A percentile compares a stretch with the other conserved stretches of the same genome.
phyloP scores from a whole-genome alignment of 192 early-diverging fungal genomes.

The Allomyces javanicus region DNA sequence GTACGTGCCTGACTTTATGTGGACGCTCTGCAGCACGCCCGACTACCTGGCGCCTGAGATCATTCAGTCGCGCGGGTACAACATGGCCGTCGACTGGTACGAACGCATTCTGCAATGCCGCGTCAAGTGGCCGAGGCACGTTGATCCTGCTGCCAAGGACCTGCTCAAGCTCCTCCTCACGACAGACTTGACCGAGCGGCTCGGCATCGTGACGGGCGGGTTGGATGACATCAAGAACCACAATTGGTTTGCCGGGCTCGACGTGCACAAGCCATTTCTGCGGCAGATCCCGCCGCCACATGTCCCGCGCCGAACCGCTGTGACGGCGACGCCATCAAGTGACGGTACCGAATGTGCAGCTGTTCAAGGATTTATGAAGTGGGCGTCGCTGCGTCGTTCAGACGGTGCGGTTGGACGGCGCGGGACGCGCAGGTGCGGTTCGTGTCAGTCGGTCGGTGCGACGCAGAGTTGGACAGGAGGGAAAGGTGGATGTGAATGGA shows the following conservation, averaged over 20 bases:
- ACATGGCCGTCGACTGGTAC: constrained; percentile 87
- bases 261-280: constrained; percentile 58
- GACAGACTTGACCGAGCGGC: constrained; percentile 60
- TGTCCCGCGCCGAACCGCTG: constrained; percentile 54
- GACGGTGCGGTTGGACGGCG: too few species aligned
- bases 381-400: too few species aligned
- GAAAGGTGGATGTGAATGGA: too few species aligned
- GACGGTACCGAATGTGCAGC: too few species aligned
- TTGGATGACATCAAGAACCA: constrained; percentile 81
- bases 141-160: constrained; percentile 64
- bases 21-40: constrained; percentile 68
- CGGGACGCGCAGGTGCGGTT: too few species aligned
- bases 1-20: constrained; percentile 55
- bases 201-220: constrained; percentile 68
- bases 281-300: constrained; percentile 68
- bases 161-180: constrained; percentile 61
- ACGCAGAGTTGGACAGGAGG: too few species aligned
- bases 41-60: constrained; percentile 76
- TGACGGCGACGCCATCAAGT: constrained; percentile 81
- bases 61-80: constrained; percentile 83
- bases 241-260: constrained; percentile 83
- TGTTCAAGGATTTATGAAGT: too few species aligned
- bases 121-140: constrained; percentile 67
- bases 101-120: constrained; percentile 78
- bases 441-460: too few species aligned